These are phyloP conservation scores for Tricharina praecox DNA, from an alignment of 495 filamentous ascomycete genomes.

Conservation along the genomic window DNA sequence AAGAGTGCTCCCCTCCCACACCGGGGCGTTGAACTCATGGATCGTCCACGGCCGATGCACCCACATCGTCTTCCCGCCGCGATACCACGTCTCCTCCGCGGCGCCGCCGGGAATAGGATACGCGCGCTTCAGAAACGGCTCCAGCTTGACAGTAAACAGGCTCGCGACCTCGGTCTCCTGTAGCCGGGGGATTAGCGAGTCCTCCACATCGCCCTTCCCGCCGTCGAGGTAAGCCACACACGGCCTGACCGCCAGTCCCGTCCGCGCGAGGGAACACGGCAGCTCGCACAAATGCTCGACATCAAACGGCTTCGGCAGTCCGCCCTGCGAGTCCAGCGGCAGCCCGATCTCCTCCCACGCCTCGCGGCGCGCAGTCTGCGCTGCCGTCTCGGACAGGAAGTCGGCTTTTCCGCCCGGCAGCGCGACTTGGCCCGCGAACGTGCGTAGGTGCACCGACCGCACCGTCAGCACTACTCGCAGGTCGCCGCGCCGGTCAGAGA, in stretches of 20 bases:
- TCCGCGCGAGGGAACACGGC: slow-evolving; percentile 61
- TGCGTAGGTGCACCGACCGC: slow-evolving; percentile 54
- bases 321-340: slow-evolving; percentile 41
- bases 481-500: slow-evolving; percentile 60
- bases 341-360: slow-evolving; percentile 84
- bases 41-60: slow-evolving; percentile 49
- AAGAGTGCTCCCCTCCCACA: slow-evolving; percentile 34
- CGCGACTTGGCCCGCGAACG: slow-evolving; percentile 62
- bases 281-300: slow-evolving; percentile 76
- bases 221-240: slow-evolving; percentile 59
- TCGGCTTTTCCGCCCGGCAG: slow-evolving; percentile 59
- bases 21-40: slow-evolving; percentile 79
- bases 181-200: slow-evolving; percentile 55
- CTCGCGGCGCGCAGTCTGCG: slow-evolving; percentile 71
- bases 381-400: slow-evolving; percentile 34
- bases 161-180: slow-evolving; percentile 76
- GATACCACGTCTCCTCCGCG: slow-evolving; percentile 47
- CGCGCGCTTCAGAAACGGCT: slow-evolving; percentile 43
- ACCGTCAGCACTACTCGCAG: slow-evolving; percentile 74
- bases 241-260: slow-evolving; percentile 64
- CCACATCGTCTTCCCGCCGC: slow-evolving; percentile 49
- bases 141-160: slow-evolving; percentile 74
- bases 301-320: slow-evolving; percentile 53
- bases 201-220: slow-evolving; percentile 40
- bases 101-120: slow-evolving; percentile 34